Evolutionary conservation across 192 early-diverging fungal genomes (phyloP).

Genomic region (Jimgerdemannia lactiflua): DNA sequence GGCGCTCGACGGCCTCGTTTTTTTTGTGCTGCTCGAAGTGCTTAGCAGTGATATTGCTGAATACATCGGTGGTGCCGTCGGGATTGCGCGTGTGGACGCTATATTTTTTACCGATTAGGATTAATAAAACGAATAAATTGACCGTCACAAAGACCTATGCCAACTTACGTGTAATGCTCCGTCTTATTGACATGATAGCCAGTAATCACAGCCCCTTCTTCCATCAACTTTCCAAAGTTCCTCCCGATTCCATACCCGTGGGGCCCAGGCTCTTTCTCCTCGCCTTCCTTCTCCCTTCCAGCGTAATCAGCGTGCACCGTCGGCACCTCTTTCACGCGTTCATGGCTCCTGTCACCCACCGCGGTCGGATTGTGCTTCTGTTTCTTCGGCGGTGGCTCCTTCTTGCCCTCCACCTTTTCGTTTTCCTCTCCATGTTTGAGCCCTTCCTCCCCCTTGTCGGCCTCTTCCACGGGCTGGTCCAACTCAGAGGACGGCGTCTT

Average conservation of each 20-base stretch:
- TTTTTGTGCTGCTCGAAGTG: not conserved
- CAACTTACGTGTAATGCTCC: not conserved
- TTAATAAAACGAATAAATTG: not conserved
- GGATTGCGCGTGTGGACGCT: not conserved
- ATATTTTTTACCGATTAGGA: not conserved
- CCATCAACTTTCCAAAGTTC: not conserved
- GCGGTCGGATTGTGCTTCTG: not conserved
- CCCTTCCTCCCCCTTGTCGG: no score
- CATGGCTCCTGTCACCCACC: not conserved
- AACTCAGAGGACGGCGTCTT: no score
- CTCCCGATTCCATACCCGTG: not conserved
- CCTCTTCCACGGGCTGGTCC: no score
- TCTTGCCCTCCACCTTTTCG: not conserved
- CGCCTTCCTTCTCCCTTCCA: not conserved
- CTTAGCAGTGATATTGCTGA: not conserved
- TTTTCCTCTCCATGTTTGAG: not conserved
- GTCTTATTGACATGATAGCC: not conserved
- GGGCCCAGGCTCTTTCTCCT: not conserved
- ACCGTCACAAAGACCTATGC: not conserved
- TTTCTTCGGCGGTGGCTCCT: slow-evolving; percentile 1
- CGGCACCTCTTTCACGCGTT: not conserved
- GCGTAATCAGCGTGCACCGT: not conserved
- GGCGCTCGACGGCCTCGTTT: not conserved
- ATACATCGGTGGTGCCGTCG: not conserved
- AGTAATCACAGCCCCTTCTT: not conserved